These are phyloP conservation scores for Blumeria hordei DNA, from an alignment of 2,329 filamentous ascomycete genomes.

Conservation along the genomic window DNA sequence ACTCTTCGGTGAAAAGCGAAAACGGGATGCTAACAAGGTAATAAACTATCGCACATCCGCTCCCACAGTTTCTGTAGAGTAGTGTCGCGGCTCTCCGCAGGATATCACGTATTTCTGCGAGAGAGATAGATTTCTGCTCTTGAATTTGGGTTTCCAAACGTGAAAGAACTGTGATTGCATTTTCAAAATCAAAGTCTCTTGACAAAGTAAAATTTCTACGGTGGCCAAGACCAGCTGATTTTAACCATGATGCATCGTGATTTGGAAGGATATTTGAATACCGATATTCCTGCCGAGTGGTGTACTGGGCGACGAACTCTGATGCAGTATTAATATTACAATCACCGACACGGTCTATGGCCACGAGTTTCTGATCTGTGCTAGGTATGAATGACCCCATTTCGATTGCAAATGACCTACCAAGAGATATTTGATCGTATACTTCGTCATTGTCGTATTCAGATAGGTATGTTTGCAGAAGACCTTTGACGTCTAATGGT, in stretches of 20 bases:
- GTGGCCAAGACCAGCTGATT: slow-evolving; percentile 29
- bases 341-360: slow-evolving; percentile 47
- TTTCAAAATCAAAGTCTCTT: slow-evolving; percentile 28
- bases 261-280: slow-evolving; percentile 56
- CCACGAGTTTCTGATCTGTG: slow-evolving; percentile 65
- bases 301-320: slow-evolving; percentile 93
- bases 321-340: slow-evolving; percentile 73
- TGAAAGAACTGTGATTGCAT: slow-evolving; percentile 39
- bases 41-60: slow-evolving; percentile 58
- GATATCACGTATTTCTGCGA: slow-evolving; percentile 55
- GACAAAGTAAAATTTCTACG: slow-evolving; percentile 19
- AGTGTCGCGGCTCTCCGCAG: slow-evolving; percentile 67
- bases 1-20: slow-evolving; percentile 76
- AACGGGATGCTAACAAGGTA: slow-evolving; percentile 87
- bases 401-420: slow-evolving; percentile 80
- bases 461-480: slow-evolving; percentile 87
- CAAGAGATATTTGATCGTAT: slow-evolving; percentile 78
- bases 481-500: slow-evolving; percentile 78
- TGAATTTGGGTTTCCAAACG: slow-evolving; percentile 49
- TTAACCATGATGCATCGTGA: slow-evolving; percentile 40
- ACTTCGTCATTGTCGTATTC: slow-evolving; percentile 79
- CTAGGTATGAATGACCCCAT: slow-evolving; percentile 70
- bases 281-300: slow-evolving; percentile 83
- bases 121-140: slow-evolving; percentile 42
- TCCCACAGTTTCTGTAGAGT: slow-evolving; percentile 52